phyloP scores from a whole-genome alignment of 805 yeast species.

The Kockiozyma suomiensis region DNA sequence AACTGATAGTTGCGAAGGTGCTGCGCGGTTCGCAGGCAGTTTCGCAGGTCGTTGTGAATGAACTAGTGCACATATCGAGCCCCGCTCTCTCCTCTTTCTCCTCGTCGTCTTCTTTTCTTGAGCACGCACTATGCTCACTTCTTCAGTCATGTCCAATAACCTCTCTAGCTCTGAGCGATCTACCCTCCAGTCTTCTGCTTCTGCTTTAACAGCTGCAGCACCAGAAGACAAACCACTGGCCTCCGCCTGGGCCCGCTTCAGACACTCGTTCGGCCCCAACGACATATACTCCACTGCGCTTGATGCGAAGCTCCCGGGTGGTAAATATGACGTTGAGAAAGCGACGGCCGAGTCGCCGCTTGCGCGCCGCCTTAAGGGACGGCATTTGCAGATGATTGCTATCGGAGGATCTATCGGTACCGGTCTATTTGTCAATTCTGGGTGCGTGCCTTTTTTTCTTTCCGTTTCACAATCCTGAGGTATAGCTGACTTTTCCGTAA shows the following conservation, averaged over 20 bases:
- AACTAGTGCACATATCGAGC: too few relatives aligned
- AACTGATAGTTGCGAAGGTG: too few relatives aligned
- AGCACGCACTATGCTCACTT: too few relatives aligned
- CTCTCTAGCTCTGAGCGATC: too few relatives aligned
- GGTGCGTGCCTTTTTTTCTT: not conserved
- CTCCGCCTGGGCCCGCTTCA: slow-evolving; percentile 16
- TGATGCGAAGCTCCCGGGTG: not conserved
- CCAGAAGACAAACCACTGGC: too few relatives aligned
- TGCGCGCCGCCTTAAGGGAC: slow-evolving; percentile 45
- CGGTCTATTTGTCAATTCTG: slow-evolving; percentile 53
- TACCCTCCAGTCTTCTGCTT: not conserved
- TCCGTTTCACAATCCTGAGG: too few relatives aligned
- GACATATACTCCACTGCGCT: slow-evolving; percentile 16
- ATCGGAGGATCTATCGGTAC: slow-evolving; percentile 86
- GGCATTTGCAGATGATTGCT: slow-evolving; percentile 62
- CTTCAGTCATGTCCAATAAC: too few relatives aligned
- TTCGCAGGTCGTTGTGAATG: too few relatives aligned
- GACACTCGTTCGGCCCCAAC: slow-evolving; percentile 32
- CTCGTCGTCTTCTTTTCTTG: too few relatives aligned
- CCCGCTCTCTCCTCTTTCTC: too few relatives aligned
- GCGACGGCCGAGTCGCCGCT: slow-evolving; percentile 57
- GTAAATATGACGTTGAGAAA: slow-evolving; percentile 24
- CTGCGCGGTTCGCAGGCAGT: too few relatives aligned
- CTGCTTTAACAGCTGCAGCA: too few relatives aligned
- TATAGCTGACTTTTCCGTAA: not conserved